Evolutionary conservation across 2,329 filamentous ascomycete genomes (phyloP).

Genomic region (Didymella exigua): DNA sequence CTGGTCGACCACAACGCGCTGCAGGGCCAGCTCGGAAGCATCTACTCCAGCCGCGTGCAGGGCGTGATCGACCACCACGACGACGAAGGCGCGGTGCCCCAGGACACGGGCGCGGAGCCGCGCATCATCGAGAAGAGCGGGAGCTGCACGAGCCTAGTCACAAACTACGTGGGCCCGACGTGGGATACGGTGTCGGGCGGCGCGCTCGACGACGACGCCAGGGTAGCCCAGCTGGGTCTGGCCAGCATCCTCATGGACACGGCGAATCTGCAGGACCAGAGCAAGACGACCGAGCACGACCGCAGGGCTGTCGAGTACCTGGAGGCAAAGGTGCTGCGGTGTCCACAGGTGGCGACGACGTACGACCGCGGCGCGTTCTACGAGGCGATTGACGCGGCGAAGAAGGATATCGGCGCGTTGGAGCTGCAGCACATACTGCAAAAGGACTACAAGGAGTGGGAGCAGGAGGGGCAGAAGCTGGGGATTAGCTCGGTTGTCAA

Average conservation of each 20-base stretch:
- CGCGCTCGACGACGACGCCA: conserved; percentile 49
- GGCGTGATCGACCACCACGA: conserved; percentile 81
- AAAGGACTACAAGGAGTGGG: conserved; percentile 88
- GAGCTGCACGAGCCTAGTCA: conserved; percentile 74
- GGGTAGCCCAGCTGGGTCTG: conserved; percentile 70
- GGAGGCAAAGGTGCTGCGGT: conserved; percentile 58
- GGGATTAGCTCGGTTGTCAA: conserved; percentile 72
- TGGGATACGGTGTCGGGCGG: conserved; percentile 61
- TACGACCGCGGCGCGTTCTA: conserved; percentile 66
- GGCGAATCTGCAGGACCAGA: conserved; percentile 60
- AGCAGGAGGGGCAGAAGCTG: conserved; percentile 56
- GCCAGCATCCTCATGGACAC: conserved; percentile 78
- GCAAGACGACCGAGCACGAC: conserved; percentile 71
- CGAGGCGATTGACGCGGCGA: conserved; percentile 65
- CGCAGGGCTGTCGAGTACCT: conserved; percentile 63
- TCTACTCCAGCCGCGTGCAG: conserved; percentile 60
- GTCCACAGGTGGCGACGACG: conserved; percentile 38
- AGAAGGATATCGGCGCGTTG: conserved; percentile 68
- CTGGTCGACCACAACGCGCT: conserved; percentile 81
- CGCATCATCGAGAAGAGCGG: conserved; percentile 70
- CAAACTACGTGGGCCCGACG: conserved; percentile 60
- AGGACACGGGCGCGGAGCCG: conserved; percentile 56
- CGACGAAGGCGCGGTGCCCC: conserved; percentile 66
- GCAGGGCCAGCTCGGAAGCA: conserved; percentile 63
- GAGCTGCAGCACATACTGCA: conserved; percentile 70